Evolutionary conservation across 2,329 filamentous ascomycete genomes (phyloP).

Genomic region (Claviceps quebecensis): DNA sequence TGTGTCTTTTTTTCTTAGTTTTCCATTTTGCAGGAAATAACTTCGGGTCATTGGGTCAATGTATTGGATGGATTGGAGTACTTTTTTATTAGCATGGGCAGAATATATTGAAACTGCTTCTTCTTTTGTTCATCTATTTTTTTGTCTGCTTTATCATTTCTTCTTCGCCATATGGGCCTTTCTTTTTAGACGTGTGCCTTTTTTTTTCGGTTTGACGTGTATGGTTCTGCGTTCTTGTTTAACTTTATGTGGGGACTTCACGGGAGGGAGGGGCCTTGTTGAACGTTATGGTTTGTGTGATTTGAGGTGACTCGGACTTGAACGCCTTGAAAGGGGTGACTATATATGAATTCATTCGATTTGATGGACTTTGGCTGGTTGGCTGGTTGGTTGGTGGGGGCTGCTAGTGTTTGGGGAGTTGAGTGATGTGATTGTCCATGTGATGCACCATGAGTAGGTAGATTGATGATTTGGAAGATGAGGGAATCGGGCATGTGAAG

Average conservation of each 20-base stretch:
- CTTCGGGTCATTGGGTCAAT: constrained; percentile 20
- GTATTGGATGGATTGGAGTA: constrained; percentile 26
- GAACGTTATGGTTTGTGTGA: too few relatives aligned
- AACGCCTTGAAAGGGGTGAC: too few relatives aligned
- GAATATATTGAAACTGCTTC: neutral
- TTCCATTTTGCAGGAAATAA: constrained; percentile 5
- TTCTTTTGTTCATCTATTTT: neutral
- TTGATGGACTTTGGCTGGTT: too few relatives aligned
- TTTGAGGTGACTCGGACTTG: too few relatives aligned
- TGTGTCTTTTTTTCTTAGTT: constrained; percentile 10
- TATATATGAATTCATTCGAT: too few relatives aligned
- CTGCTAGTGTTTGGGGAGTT: too few relatives aligned
- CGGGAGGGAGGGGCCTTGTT: too few relatives aligned
- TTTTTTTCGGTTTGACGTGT: constrained; percentile 3
- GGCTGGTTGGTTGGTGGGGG: too few relatives aligned
- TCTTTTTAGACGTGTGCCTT: neutral
- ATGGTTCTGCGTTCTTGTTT: neutral
- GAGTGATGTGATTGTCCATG: too few relatives aligned
- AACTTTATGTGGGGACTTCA: neutral
- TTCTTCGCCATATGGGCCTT: constrained; percentile 11
- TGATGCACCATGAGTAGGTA: too few relatives aligned
- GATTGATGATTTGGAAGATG: too few relatives aligned
- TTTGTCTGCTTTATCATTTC: constrained; percentile 1
- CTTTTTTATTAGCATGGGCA: constrained; percentile 16
- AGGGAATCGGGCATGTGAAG: too few relatives aligned